Evolutionary conservation across 1,284 basidiomycete genomes (phyloP), one percentile per base, ranked within the genome.

Genomic region (Leucoagaricus sp.): DNA sequence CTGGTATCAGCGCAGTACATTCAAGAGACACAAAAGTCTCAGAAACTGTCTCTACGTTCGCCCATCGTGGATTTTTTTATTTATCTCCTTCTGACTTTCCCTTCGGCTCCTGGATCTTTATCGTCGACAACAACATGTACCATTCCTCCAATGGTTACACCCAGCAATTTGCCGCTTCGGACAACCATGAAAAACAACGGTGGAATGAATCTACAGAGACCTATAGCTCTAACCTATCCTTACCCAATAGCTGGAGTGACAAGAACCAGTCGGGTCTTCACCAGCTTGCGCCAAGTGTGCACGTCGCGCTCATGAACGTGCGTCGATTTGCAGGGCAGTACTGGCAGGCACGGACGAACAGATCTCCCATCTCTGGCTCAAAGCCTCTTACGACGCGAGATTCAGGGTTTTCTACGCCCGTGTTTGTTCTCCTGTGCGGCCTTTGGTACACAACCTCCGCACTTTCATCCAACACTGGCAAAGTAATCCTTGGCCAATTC

Each of bases 361-460:
- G 41, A 60, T 64, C 29, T 60, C 70, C 38, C 61, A 66, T 41
- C 66, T 66, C 47, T 50, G 70, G 25, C 66, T 65, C 40, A 63
- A 64, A 49, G 54, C 64, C 29, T 46, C 67, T 33, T 28, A 62
- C n/a, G 61, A 59, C 15, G 60, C 63, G 58, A 57, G 68, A 36
- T 61, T 64, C 33, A 61, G 64, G 54, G 60, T 62, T 55, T 21
- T 78, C 78, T 31, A 77, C 68, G 56, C 61, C 71, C 41, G 68
- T 70, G 57, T 91, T 90, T 69, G 69, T 87, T 48, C 69, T 88
- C 57, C 76, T 93, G 44, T 93, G 93, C 69, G 72, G 75, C 19
- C 75, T 94, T 29, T 94, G 93, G 93, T 94, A 93, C 72, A 80
- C 83, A 15, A 86, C 88, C 4, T 95, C 93, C 2, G 93, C 94